A percentile compares a stretch with the other conserved stretches of the same genome.
Evolutionary conservation across 345 rosid genomes (phyloP).

Genomic region (Combretum micranthum): DNA sequence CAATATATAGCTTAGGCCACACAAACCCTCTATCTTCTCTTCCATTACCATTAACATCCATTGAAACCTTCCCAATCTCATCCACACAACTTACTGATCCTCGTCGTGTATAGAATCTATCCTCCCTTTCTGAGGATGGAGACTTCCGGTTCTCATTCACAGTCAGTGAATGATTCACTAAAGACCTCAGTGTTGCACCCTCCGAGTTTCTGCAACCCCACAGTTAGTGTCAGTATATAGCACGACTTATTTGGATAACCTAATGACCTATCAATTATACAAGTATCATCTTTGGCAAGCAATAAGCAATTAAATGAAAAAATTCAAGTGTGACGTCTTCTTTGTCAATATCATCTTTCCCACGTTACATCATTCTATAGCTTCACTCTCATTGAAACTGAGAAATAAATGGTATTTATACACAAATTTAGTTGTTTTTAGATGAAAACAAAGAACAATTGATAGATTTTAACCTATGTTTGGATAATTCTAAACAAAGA

Average conservation of each 20-base stretch:
- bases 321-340: too few relatives aligned
- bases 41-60: slow-evolving; percentile 42
- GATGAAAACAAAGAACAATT: too few relatives aligned
- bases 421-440: too few relatives aligned
- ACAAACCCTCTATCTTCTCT: slow-evolving; percentile 36
- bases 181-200: slow-evolving; percentile 26
- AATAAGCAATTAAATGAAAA: too few relatives aligned
- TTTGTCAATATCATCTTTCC: too few relatives aligned
- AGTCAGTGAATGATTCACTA: background rate
- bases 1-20: slow-evolving; percentile 57
- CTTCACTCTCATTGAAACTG: too few relatives aligned
- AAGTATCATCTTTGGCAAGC: too few relatives aligned
- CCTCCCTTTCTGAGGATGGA: slow-evolving; percentile 54
- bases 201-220: slow-evolving; percentile 43
- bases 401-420: too few relatives aligned
- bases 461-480: too few relatives aligned
- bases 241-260: too few relatives aligned
- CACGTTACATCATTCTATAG: background rate
- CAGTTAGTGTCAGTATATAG: background rate
- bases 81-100: slow-evolving; percentile 33
- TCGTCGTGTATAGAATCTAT: slow-evolving; percentile 51
- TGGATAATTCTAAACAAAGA: too few relatives aligned
- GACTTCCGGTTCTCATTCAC: slow-evolving; percentile 30
- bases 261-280: too few relatives aligned
- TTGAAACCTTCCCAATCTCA: slow-evolving; percentile 12